phyloP scores from a whole-genome alignment of 208 protist species.

The Wallacemonas sp. region DNA sequence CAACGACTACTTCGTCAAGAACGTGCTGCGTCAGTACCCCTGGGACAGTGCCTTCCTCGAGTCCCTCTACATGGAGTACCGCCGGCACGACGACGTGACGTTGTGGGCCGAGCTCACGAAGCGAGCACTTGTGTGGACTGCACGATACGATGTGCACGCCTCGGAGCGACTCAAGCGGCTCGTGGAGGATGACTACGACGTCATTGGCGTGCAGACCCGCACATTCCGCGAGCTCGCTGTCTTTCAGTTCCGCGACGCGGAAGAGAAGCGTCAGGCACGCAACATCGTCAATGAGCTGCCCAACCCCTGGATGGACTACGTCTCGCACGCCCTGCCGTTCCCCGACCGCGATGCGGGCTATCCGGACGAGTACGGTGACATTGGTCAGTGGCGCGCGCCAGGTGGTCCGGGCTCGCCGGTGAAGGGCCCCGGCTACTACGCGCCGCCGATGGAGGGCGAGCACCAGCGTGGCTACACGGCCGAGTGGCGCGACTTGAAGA shows the following conservation, averaged over 20 bases:
- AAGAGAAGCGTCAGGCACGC: conserved; percentile 76
- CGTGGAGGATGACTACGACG: conserved; percentile 91
- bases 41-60: conserved; percentile 83
- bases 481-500: conserved; percentile 88
- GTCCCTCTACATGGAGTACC: conserved; percentile 87
- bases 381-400: conserved; percentile 89
- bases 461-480: conserved; percentile 85
- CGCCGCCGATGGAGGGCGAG: conserved; percentile 88
- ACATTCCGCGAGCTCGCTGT: conserved; percentile 88
- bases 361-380: conserved; percentile 90
- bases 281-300: conserved; percentile 81
- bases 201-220: conserved; percentile 86
- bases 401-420: conserved; percentile 80
- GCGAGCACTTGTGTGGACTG: conserved; percentile 87
- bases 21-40: conserved; percentile 84
- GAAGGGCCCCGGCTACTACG: conserved; percentile 87
- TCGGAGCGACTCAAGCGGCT: conserved; percentile 77
- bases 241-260: conserved; percentile 88
- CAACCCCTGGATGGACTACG: conserved; percentile 89
- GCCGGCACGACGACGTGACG: conserved; percentile 77
- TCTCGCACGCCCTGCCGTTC: conserved; percentile 87
- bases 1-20: conserved; percentile 89
- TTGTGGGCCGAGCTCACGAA: conserved; percentile 89
- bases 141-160: conserved; percentile 75
- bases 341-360: conserved; percentile 89